phyloP scores from a whole-genome alignment of 768 basidiomycete species.

The Rhodosporidiobolus odoratus region DNA sequence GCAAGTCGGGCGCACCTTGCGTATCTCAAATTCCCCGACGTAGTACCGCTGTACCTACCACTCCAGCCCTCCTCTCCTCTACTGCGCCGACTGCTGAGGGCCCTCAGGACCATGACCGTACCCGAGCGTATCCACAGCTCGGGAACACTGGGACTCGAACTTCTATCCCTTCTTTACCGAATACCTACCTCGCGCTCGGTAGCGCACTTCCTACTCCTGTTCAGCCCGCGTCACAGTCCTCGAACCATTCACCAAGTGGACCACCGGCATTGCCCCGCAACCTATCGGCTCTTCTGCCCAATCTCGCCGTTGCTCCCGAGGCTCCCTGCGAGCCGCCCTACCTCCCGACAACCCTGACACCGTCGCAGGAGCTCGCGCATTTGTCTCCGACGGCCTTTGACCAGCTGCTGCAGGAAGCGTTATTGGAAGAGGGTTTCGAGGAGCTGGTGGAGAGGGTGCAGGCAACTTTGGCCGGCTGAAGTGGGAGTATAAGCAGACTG shows the following conservation, averaged over 20 bases:
- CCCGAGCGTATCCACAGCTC: no score
- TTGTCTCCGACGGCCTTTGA: not conserved
- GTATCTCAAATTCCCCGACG: not conserved
- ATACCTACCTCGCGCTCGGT: no score
- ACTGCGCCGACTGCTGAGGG: no score
- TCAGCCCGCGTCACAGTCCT: not conserved
- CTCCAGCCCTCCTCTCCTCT: not conserved
- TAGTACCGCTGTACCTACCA: not conserved
- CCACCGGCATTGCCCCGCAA: not conserved
- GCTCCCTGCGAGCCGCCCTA: not conserved
- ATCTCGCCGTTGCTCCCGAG: not conserved
- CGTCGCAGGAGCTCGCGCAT: not conserved
- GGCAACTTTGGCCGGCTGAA: constrained; percentile 39
- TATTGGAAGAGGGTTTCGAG: constrained; percentile 32
- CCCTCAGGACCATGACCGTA: no score
- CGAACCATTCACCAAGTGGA: not conserved
- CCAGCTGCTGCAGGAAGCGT: constrained; percentile 1
- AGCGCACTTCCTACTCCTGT: not conserved
- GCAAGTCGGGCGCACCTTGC: not conserved
- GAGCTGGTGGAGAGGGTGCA: constrained; percentile 15
- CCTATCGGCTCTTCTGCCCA: not conserved
- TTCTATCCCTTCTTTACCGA: no score
- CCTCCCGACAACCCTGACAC: not conserved
- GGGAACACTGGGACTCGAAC: no score
- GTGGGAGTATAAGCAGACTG: not conserved